These are phyloP conservation scores for Cercospora nicotianae DNA, from an alignment of 2,329 filamentous ascomycete species.

Conservation along the genomic window DNA sequence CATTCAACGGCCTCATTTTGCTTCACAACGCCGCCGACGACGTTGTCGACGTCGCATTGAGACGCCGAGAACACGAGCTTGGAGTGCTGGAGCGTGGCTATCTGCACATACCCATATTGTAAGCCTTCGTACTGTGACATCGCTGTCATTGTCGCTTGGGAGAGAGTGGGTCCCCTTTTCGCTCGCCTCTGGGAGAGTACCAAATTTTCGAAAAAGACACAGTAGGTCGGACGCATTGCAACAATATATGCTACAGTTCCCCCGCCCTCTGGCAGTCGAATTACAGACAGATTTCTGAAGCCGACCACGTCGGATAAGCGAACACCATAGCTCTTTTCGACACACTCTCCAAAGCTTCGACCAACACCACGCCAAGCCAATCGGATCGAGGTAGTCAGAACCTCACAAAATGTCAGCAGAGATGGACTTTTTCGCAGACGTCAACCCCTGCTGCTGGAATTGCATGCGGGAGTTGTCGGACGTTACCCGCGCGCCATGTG, in stretches of 20 bases:
- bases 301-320: background rate
- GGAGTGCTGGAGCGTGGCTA: slow-evolving; percentile 7
- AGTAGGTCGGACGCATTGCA: background rate
- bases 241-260: background rate
- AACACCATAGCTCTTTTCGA: background rate
- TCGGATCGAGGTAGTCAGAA: background rate
- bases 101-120: slow-evolving; percentile 12
- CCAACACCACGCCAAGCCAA: background rate
- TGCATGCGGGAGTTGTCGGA: background rate
- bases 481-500: background rate
- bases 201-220: background rate
- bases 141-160: background rate
- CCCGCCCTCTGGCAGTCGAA: background rate
- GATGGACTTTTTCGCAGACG: background rate
- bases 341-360: background rate
- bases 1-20: background rate
- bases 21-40: slow-evolving; percentile 2
- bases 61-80: background rate
- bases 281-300: background rate
- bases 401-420: background rate
- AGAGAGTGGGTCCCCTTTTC: background rate
- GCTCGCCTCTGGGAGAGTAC: background rate
- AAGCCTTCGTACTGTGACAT: background rate
- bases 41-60: background rate
- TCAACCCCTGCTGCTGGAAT: background rate